Percentiles rank a stretch among this genome's conserved stretches.
Conservation (phyloP, 768 basidiomycete species). For the Amanita rubescens region DNA sequence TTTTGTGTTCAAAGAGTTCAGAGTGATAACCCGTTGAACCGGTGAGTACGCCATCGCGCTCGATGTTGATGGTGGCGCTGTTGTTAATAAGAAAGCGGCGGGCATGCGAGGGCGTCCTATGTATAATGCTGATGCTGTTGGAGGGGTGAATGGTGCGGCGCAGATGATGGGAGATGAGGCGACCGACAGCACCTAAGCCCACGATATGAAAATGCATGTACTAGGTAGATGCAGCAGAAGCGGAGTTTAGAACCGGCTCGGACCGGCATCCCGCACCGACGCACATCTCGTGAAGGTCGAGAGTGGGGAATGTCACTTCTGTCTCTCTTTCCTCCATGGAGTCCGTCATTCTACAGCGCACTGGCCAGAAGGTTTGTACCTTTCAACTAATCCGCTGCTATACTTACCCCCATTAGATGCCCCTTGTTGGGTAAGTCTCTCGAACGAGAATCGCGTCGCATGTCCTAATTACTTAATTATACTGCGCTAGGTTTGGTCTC, state of each 20-base stretch:
- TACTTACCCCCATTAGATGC: constrained; percentile 41
- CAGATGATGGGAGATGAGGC: constrained; percentile 75
- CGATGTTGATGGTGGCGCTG: constrained; percentile 37
- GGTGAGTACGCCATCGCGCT: constrained; percentile 38
- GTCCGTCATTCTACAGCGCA: constrained; percentile 47
- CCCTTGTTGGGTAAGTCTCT: constrained; percentile 56
- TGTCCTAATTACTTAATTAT: constrained; percentile 9
- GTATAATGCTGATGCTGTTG: constrained; percentile 62
- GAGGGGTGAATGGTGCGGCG: constrained; percentile 45
- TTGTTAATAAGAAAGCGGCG: constrained; percentile 24
- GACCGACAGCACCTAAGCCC: constrained; percentile 80
- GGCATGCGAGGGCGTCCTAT: constrained; percentile 41
- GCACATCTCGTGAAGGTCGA: too few relatives aligned
- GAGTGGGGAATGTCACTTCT: constrained; percentile 1
- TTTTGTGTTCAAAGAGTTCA: constrained; percentile 34
- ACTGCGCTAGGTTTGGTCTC: constrained; percentile 50
- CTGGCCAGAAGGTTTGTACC: constrained; percentile 44
- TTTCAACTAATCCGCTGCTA: not conserved
- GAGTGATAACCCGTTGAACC: constrained; percentile 38
- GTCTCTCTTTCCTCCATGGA: constrained; percentile 31
- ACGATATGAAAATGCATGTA: constrained; percentile 68
- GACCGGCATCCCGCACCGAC: too few relatives aligned
- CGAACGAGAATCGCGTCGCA: not conserved
- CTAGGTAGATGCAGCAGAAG: too few relatives aligned
- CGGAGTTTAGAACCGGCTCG: too few relatives aligned